phyloP scores from a whole-genome alignment of 1,284 basidiomycete genomes.

The Naganishia sp. region DNA sequence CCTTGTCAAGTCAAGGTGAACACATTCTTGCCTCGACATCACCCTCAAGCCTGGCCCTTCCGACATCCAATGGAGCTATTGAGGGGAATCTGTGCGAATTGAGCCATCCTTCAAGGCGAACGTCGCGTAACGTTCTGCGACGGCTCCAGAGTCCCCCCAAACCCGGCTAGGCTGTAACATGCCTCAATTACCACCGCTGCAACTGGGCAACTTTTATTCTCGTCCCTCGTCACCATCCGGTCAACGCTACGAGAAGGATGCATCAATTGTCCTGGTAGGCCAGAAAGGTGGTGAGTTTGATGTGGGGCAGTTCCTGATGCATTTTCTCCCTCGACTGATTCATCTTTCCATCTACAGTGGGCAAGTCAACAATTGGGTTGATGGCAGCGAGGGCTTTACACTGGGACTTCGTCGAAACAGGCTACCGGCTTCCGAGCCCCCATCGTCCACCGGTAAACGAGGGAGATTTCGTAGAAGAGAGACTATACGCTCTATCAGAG shows the following conservation, averaged over 20 bases:
- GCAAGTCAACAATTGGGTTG: conserved; percentile 29
- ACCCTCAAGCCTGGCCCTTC: too few species aligned
- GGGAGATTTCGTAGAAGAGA: not conserved
- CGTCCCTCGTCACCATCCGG: conserved; percentile 25
- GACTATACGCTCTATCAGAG: conserved; percentile 5
- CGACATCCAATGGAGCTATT: too few species aligned
- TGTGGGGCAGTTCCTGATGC: too few species aligned
- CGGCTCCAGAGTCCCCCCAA: too few species aligned
- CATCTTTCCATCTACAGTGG: conserved; percentile 9
- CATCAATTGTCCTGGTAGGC: conserved; percentile 27
- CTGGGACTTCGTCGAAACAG: conserved; percentile 30
- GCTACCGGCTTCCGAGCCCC: not conserved
- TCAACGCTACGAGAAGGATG: conserved; percentile 30
- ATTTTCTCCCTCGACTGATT: not conserved
- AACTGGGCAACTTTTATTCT: conserved; percentile 19
- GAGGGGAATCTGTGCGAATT: too few species aligned
- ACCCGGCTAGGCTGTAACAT: not conserved
- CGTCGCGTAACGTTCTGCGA: too few species aligned
- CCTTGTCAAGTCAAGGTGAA: too few species aligned
- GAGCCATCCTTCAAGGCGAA: too few species aligned
- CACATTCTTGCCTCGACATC: too few species aligned
- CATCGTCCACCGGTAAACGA: not conserved
- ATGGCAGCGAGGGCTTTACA: conserved; percentile 30
- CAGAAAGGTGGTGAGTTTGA: conserved; percentile 27
- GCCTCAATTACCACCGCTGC: conserved; percentile 16